Evolutionary conservation across 257 asterid species (phyloP).

Genomic region (Echium plantagineum): DNA sequence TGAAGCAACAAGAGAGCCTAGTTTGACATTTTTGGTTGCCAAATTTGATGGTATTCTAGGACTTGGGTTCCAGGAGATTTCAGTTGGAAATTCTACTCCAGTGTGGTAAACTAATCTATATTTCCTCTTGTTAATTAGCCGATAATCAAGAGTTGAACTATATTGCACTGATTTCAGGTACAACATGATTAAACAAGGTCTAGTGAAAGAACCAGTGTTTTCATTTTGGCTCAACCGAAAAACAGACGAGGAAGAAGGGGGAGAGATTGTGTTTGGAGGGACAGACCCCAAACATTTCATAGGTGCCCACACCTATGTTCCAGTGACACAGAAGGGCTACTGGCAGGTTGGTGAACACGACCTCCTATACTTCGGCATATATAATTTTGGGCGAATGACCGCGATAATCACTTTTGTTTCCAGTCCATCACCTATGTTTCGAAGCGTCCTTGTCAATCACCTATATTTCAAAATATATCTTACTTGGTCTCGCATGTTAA

Average conservation of each 20-base stretch:
- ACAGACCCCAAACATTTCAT: constrained; percentile 74
- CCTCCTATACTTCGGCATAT: neutral
- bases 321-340: constrained; percentile 76
- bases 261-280: constrained; percentile 94
- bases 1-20: constrained; percentile 78
- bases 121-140: neutral
- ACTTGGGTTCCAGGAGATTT: constrained; percentile 86
- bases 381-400: too few species aligned
- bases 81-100: constrained; percentile 71
- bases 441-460: too few species aligned
- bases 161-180: constrained; percentile 36
- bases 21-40: constrained; percentile 76
- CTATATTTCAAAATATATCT: too few species aligned
- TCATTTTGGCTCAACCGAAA: constrained; percentile 95
- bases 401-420: too few species aligned
- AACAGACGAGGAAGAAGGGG: constrained; percentile 63
- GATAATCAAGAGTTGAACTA: neutral
- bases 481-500: too few species aligned
- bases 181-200: constrained; percentile 88
- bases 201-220: constrained; percentile 73
- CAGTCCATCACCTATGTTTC: too few species aligned
- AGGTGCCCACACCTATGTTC: constrained; percentile 77
- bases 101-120: constrained; percentile 44
- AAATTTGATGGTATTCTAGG: constrained; percentile 94
- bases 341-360: constrained; percentile 69